Percentiles rank a stretch among this genome's conserved stretches.
phyloP scores from a whole-genome alignment of 2,329 filamentous ascomycete species.

The Curvularia eragrostidis region DNA sequence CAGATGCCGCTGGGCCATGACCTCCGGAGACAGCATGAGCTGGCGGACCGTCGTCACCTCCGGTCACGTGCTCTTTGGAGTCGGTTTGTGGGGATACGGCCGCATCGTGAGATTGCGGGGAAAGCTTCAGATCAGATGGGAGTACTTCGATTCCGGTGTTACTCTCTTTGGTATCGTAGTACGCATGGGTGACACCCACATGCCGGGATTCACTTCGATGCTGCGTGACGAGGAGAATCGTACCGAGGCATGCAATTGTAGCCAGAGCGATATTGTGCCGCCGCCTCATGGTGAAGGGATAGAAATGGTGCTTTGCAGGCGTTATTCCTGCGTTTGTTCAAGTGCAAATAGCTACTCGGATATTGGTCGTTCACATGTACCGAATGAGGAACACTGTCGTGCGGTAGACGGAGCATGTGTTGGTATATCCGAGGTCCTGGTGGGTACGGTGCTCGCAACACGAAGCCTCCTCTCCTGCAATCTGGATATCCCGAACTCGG shows the following conservation, averaged over 20 bases:
- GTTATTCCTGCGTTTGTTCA: not conserved
- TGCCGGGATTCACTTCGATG: constrained; percentile 1
- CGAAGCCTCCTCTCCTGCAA: not conserved
- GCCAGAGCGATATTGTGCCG: constrained; percentile 18
- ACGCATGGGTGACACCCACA: not conserved
- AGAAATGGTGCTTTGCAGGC: not conserved
- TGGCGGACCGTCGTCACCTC: not conserved
- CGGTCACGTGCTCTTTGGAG: not conserved
- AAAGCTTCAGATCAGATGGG: constrained; percentile 6
- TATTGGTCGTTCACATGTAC: constrained; percentile 4
- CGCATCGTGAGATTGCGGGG: not conserved
- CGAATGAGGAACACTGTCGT: not conserved
- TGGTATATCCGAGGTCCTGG: not conserved
- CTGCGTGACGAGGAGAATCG: constrained; percentile 6
- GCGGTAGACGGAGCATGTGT: not conserved
- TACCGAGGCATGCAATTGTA: constrained; percentile 15
- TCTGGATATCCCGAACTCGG: not conserved
- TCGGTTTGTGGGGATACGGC: not conserved
- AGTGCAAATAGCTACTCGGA: constrained; percentile 1
- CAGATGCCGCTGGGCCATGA: not conserved
- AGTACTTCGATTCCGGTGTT: constrained; percentile 10
- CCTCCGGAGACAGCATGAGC: not conserved
- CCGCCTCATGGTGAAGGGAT: constrained; percentile 11
- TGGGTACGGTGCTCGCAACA: not conserved
- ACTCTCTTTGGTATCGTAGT: constrained; percentile 1